Conservation (phyloP, 345 rosid species). For the Camelina sativa region DNA sequence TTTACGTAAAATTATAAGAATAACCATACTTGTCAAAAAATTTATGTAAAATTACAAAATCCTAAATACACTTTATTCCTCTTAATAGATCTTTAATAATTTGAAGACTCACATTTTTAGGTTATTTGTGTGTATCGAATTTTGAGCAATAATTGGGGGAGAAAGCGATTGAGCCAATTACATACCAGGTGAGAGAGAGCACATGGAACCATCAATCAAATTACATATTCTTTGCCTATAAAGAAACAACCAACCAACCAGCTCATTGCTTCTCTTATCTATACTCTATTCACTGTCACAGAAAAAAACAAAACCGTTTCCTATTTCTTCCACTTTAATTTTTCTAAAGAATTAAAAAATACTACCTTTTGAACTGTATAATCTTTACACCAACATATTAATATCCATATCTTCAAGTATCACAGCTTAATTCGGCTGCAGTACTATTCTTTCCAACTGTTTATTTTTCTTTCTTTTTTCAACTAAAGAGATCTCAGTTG, state of each 20-base stretch:
- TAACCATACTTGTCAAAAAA: not conserved
- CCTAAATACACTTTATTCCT: not conserved
- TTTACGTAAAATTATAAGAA: not conserved
- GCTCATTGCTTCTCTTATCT: constrained; percentile 19
- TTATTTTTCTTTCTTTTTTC: not conserved
- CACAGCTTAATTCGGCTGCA: constrained; percentile 15
- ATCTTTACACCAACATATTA: constrained; percentile 11
- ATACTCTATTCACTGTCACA: not conserved
- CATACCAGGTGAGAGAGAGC: constrained; percentile 7
- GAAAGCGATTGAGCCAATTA: constrained; percentile 1
- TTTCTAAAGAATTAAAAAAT: too few species aligned
- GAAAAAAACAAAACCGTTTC: not conserved
- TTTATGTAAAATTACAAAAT: not conserved
- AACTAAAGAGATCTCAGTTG: constrained; percentile 7
- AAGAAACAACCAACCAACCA: constrained; percentile 22
- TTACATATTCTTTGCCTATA: constrained; percentile 13
- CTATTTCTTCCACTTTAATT: not conserved
- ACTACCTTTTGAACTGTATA: not conserved
- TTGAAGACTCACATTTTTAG: not conserved
- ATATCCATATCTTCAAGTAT: not conserved
- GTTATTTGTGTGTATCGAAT: not conserved
- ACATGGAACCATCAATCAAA: constrained; percentile 36
- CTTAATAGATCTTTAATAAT: not conserved
- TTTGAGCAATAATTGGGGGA: constrained; percentile 25
- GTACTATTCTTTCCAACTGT: constrained; percentile 24